Base-by-base conservation (phyloP, 257 asterid species). In the Solanum gracilifrons region DNA sequence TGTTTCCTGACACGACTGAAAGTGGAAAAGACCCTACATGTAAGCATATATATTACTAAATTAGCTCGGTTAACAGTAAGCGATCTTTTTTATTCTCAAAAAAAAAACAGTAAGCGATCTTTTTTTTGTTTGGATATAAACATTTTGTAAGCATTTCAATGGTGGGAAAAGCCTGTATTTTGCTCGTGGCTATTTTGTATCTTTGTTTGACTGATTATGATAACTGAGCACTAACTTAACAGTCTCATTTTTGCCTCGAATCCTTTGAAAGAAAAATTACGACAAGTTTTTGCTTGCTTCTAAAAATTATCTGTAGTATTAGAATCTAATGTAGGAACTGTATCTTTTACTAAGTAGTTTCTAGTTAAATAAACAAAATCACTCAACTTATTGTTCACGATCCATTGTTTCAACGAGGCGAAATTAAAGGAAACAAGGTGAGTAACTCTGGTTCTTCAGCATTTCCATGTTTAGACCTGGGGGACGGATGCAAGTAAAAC, bases 371-470 rank as follows among this genome's bases (percentile, higher is more conserved):
- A 74, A 74, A 77, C 13, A 41, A n/a, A 41, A 77, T 13, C 83
- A 13, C 1, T 37, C 23, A 39, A n/a, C 62, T 37, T 0, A 77
- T 37, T 6, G 83, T 13, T 37, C 32, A 6, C 16, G 33, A 36
- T 75, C 18, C 21, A 12, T 76, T 39, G 60, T 37, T 76, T 76
- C 60, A 76, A 74, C 21, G 60, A 27, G 92, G 92, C 0, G 90
- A 88, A 11, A 83, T 86, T 9, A 88, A 71, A 21, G 92, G 92
- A 85, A 92, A 92, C 89, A 90, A 87, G 31, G 91, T 69, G 11
- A 92, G 94, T 58, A 92, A 71, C 87, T 89, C 92, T 5, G 91
- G 91, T 76, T 88, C 90, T 12, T 88, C 46, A 13, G 84, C 84
- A 66, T 88, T 68, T 72, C 85, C 85, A 18, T 77, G 84, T 73